Base-by-base conservation (phyloP, 768 basidiomycete species). In the Postia placenta region DNA sequence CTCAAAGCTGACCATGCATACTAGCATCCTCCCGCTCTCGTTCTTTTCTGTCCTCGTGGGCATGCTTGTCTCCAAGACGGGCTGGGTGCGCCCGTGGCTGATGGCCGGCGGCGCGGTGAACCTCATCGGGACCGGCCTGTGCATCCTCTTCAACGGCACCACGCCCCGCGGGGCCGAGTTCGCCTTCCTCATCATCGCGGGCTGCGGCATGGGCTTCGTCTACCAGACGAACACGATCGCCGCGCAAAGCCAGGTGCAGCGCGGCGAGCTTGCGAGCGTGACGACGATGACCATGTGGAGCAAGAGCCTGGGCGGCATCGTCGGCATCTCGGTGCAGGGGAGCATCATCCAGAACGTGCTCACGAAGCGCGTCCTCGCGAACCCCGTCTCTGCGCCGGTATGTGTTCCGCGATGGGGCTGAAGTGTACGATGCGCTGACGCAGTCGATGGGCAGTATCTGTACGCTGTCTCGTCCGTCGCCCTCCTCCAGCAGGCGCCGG, bases 231-330 rank as follows among this genome's bases (percentile, higher is more conserved):
- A 50, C 42, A 50, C 49, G 14, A 42, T 50, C 2, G 28, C 49
- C 6, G 49, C 49, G 3, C 49, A 50, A 42, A 50, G 49, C 42
- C 28, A 44, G 49, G 49, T 45, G 24, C 7, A n/a, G 35, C 41
- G 49, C 17, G 42, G 40, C 40, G 27, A 33, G 4, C 28, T 50
- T 5, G 41, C 49, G 30, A 50, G 49, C 30, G 42, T 50, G 19
- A 50, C 49, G 15, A 50, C 49, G 4, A 50, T 50, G 49, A 50
- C 49, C 6, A 43, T 43, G 49, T 51, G 50, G 50, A 51, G 50
- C 45, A 45, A 51, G 38, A 23, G 19, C 2, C 36, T 51, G 5
- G 45, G 44, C 11, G 47, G 47, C 24, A 48, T 48, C 40, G 47
- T 48, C 24, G 47, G 47, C 20, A 48, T 48, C 38, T 35, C 47